Evolutionary conservation across 2,329 filamentous ascomycete genomes (phyloP).

Genomic region (Colletotrichum godetiae): DNA sequence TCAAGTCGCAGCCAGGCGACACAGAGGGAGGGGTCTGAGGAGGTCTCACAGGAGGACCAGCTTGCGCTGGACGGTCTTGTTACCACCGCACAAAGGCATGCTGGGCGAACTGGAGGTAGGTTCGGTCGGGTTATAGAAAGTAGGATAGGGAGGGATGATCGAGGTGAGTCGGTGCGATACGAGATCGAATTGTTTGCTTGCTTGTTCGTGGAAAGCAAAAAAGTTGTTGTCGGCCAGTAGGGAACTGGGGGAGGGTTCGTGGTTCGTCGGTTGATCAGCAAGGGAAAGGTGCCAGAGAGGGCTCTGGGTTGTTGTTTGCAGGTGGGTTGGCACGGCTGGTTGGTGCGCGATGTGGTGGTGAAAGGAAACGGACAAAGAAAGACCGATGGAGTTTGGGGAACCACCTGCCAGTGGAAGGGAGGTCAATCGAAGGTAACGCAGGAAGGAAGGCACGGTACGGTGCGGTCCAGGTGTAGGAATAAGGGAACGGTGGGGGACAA

Average conservation of each 20-base stretch:
- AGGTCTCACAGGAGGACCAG: slow-evolving; percentile 85
- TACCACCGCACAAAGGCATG: slow-evolving; percentile 69
- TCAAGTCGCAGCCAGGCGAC: slow-evolving; percentile 4
- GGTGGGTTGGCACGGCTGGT: not conserved
- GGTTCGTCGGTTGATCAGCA: slow-evolving; percentile 6
- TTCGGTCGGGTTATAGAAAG: not conserved
- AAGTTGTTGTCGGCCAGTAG: not conserved
- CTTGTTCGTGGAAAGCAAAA: slow-evolving; percentile 9
- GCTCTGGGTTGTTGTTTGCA: slow-evolving; percentile 13
- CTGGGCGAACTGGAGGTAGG: not conserved
- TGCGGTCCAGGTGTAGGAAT: not conserved
- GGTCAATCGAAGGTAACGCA: not conserved
- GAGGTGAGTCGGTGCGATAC: slow-evolving; percentile 4
- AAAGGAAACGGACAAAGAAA: slow-evolving; percentile 21
- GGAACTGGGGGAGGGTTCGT: not conserved
- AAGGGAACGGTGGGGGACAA: not conserved
- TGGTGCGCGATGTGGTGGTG: slow-evolving; percentile 15
- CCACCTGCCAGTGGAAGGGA: not conserved
- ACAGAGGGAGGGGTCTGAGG: slow-evolving; percentile 34
- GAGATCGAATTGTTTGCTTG: not conserved
- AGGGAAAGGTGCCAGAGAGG: slow-evolving; percentile 2
- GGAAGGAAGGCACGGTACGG: not conserved
- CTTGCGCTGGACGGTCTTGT: slow-evolving; percentile 93
- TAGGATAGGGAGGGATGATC: not conserved
- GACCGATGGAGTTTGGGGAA: not conserved